Percentiles rank a stretch among this genome's conserved stretches.
phyloP scores from a whole-genome alignment of 768 basidiomycete species.

The Rhizopogon vesiculosus region DNA sequence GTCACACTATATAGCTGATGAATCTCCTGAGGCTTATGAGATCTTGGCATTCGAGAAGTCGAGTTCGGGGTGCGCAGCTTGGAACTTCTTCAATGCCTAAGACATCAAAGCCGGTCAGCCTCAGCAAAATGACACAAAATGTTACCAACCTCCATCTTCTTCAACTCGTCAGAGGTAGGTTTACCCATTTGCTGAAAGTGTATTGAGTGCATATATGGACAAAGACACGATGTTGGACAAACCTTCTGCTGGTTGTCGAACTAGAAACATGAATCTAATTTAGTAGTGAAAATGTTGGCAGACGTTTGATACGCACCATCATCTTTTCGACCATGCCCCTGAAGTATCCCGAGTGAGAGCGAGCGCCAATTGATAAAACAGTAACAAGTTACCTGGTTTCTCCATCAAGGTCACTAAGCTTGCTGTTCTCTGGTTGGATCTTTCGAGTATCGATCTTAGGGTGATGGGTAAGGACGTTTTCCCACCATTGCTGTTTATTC shows the following conservation, averaged over 20 bases:
- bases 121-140: neutral
- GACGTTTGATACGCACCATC: conserved; percentile 69
- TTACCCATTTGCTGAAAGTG: conserved; percentile 82
- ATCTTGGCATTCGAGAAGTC: conserved; percentile 94
- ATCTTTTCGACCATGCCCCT: conserved; percentile 99
- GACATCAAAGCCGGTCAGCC: conserved; percentile 1
- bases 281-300: neutral
- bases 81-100: conserved; percentile 85
- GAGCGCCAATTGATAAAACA: neutral
- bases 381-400: conserved; percentile 72
- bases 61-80: conserved; percentile 85
- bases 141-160: conserved; percentile 76
- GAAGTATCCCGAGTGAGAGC: conserved; percentile 5
- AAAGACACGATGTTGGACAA: neutral
- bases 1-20: neutral
- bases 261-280: conserved; percentile 17
- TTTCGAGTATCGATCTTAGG: conserved; percentile 96
- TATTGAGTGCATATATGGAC: neutral
- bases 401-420: conserved; percentile 91
- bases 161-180: conserved; percentile 90
- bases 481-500: conserved; percentile 94
- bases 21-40: conserved; percentile 35
- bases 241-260: conserved; percentile 43
- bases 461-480: conserved; percentile 90
- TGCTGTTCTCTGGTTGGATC: conserved; percentile 93